These are phyloP conservation scores for Phytophthora sp. DNA, from an alignment of 352 stramenopile species.

Conservation along the genomic window DNA sequence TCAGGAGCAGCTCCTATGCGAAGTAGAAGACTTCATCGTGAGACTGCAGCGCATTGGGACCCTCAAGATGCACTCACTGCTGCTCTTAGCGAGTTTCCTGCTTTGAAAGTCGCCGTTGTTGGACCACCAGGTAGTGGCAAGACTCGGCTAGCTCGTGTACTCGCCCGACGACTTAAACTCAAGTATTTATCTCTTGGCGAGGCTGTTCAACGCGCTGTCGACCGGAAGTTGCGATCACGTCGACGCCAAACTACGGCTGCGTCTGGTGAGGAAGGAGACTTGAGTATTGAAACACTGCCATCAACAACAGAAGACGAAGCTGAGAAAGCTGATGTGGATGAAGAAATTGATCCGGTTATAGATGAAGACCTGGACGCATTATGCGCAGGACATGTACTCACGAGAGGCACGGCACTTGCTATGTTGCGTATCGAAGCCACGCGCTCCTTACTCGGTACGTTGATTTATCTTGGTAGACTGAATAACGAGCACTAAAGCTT, in stretches of 20 bases:
- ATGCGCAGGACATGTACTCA: conserved; percentile 40
- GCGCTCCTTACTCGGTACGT: conserved; percentile 46
- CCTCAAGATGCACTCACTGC: conserved; percentile 44
- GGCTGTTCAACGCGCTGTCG: conserved; percentile 50
- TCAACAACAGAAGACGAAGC: conserved; percentile 3
- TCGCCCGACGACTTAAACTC: conserved; percentile 52
- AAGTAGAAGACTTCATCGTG: conserved; percentile 23
- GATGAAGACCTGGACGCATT: conserved; percentile 48
- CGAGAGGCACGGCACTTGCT: conserved; percentile 32
- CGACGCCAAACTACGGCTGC: conserved; percentile 3
- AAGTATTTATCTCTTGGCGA: conserved; percentile 54
- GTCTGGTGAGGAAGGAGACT: conserved; percentile 13
- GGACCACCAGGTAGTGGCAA: conserved; percentile 64
- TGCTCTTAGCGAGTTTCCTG: conserved; percentile 49
- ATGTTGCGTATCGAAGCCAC: conserved; percentile 51
- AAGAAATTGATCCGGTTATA: conserved; percentile 39
- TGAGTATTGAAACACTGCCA: conserved; percentile 1
- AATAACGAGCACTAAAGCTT: conserved; percentile 4
- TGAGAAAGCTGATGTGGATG: conserved; percentile 14
- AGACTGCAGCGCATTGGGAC: conserved; percentile 44
- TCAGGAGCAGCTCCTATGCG: conserved; percentile 29
- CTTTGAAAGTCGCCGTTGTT: conserved; percentile 59
- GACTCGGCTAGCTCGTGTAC: conserved; percentile 51
- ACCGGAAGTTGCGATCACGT: conserved; percentile 32
- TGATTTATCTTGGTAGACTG: neutral